phyloP scores from a whole-genome alignment of 1,284 basidiomycete species.

The Trametes sp. region DNA sequence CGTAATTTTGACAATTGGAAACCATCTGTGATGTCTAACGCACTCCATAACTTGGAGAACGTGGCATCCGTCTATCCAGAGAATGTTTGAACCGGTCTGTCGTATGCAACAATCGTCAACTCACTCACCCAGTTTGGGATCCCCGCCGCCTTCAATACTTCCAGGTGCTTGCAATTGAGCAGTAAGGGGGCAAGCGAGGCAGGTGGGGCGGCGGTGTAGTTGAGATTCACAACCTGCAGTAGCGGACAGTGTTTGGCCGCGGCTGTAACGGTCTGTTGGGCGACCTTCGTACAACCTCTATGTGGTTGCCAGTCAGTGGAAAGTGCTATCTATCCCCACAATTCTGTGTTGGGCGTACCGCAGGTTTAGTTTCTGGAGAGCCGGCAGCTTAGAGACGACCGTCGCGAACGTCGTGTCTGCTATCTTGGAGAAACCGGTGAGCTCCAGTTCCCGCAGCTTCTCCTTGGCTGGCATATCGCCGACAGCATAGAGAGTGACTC shows the following conservation, averaged over 20 bases:
- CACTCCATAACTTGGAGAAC: conserved; percentile 53
- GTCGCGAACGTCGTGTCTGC: conserved; percentile 60
- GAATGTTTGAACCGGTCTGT: not conserved
- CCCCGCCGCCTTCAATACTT: conserved; percentile 69
- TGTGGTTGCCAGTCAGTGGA: not conserved
- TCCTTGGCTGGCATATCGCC: conserved; percentile 43
- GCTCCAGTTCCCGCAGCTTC: conserved; percentile 55
- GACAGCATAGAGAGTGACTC: conserved; percentile 57
- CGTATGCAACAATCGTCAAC: conserved; percentile 5
- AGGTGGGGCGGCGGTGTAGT: conserved; percentile 64
- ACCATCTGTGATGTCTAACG: conserved; percentile 35
- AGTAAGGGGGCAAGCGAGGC: conserved; percentile 55
- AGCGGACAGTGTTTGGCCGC: conserved; percentile 51
- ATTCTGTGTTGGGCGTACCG: conserved; percentile 49
- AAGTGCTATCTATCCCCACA: not conserved
- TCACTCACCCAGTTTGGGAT: conserved; percentile 61
- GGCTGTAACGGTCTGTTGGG: conserved; percentile 54
- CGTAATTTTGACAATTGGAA: conserved; percentile 50
- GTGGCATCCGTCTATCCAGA: conserved; percentile 62
- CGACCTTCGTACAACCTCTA: conserved; percentile 68
- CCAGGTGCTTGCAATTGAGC: conserved; percentile 49
- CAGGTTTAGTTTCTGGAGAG: conserved; percentile 56
- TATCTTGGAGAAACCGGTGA: conserved; percentile 60
- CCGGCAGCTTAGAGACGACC: conserved; percentile 52
- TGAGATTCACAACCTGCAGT: conserved; percentile 62